Base-by-base conservation (phyloP, 306 rosid species). In the Abrus precatorius region DNA sequence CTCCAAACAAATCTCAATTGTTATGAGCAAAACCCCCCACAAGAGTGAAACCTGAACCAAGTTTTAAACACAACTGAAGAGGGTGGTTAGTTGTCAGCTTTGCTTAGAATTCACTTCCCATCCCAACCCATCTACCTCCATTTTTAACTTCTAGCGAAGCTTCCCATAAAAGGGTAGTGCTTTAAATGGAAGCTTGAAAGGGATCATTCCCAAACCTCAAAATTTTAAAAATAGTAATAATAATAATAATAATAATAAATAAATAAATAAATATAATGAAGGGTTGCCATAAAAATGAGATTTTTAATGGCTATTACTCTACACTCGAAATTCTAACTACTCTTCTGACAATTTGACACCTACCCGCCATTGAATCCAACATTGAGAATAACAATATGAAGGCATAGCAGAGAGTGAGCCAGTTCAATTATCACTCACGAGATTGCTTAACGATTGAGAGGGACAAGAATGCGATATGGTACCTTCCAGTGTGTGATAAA, bases 51-150 rank as follows among this genome's bases (percentile, higher is more conserved):
- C 63, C 75, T 54, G 77, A 63, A 38, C 7, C 9, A 54, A 36
- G 27, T 53, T 67, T 30, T 9, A 72, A 41, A 50, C 20, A 11
- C n/a, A 74, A 49, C 36, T 69, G 66, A 2, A 30, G 43, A 59
- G 38, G 78, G 87, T 67, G 80, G 86, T 77, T 80, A 66, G 84
- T 48, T 84, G 33, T 56, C 66, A 75, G 57, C 86, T 82, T 87
- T 61, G 91, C 97, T 87, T 89, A 86, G 85, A 93, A 88, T 85
- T 83, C 88, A 93, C 92, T 85, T 78, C 72, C 69, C 59, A 45
- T 77, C 68, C 52, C 49, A 41, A 40, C 80, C 71, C 75, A 83
- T 88, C 93, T 78, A 85, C 78, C 90, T 52, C 83, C 61, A 81
- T 65, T 83, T 60, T 34, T 60, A 43, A 66, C 55, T 48, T 81